Conservation (phyloP, 768 basidiomycete genomes). For the Albatrellus ellisii region DNA sequence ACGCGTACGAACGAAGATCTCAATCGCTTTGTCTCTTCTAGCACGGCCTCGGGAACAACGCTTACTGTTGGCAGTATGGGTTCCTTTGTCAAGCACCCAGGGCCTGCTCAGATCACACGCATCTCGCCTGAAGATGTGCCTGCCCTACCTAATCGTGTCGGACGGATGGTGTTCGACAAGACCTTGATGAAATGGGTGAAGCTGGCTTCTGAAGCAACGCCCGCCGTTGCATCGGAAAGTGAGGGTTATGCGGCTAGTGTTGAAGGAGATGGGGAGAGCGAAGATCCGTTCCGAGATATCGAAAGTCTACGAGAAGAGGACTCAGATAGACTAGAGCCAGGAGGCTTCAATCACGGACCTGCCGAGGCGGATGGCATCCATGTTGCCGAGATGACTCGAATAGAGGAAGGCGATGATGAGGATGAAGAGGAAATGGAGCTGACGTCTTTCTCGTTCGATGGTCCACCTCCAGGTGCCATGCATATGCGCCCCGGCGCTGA, state of each 20-base stretch:
- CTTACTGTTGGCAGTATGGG: slow-evolving; percentile 58
- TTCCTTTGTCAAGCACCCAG: slow-evolving; percentile 77
- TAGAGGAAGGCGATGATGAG: slow-evolving; percentile 43
- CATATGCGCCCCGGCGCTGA: background rate
- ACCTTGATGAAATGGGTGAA: slow-evolving; percentile 80
- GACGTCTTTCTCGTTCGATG: slow-evolving; percentile 64
- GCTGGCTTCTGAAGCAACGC: slow-evolving; percentile 28
- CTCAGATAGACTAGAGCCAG: too few relatives aligned
- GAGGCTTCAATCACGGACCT: slow-evolving; percentile 8
- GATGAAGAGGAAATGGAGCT: slow-evolving; percentile 59
- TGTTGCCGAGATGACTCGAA: slow-evolving; percentile 19
- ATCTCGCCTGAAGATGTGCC: slow-evolving; percentile 75
- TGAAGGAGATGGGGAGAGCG: slow-evolving; percentile 40
- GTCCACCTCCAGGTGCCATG: slow-evolving; percentile 32
- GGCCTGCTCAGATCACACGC: slow-evolving; percentile 64
- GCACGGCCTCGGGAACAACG: slow-evolving; percentile 68
- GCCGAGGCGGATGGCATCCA: slow-evolving; percentile 2
- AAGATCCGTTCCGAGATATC: slow-evolving; percentile 88
- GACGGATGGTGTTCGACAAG: slow-evolving; percentile 81
- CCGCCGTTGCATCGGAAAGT: slow-evolving; percentile 15
- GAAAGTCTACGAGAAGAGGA: slow-evolving; percentile 68
- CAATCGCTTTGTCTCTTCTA: slow-evolving; percentile 83
- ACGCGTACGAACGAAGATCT: slow-evolving; percentile 53
- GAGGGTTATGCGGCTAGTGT: slow-evolving; percentile 20
- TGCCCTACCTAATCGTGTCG: slow-evolving; percentile 61